phyloP scores from a whole-genome alignment of 73 alveolate genomes.

The Uronychia binucleata region DNA sequence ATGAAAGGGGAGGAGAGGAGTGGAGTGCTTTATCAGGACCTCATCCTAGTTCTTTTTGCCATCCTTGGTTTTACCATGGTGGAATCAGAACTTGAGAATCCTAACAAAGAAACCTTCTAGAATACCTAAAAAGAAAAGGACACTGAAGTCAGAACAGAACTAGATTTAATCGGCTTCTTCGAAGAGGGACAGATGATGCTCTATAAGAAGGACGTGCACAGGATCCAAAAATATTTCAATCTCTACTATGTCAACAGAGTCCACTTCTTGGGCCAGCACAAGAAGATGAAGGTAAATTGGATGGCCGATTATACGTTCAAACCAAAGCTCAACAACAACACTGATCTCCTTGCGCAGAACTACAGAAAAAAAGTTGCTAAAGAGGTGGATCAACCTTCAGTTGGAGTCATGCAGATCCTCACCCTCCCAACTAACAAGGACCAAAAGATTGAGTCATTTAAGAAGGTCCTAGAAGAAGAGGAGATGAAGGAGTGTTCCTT shows the following conservation, averaged over 20 bases:
- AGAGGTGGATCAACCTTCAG: too few species aligned
- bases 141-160: not conserved
- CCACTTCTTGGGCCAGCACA: too few species aligned
- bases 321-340: too few species aligned
- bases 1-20: not conserved
- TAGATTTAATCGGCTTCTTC: not conserved
- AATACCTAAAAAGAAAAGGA: not conserved
- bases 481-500: not conserved
- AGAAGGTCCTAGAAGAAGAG: not conserved
- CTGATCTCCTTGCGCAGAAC: too few species aligned
- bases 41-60: not conserved
- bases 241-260: not conserved
- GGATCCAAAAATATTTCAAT: not conserved
- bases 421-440: too few species aligned
- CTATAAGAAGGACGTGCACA: not conserved
- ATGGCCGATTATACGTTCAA: too few species aligned
- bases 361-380: too few species aligned
- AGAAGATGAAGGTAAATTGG: too few species aligned
- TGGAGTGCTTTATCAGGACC: not conserved
- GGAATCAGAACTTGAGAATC: not conserved
- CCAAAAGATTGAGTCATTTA: not conserved
- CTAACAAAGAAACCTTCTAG: too few species aligned
- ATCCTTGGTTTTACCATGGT: not conserved
- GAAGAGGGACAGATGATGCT: not conserved
- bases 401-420: too few species aligned